These are phyloP conservation scores for Phaseolus coccineus DNA, from an alignment of 331 rosid genomes.

Conservation along the genomic window DNA sequence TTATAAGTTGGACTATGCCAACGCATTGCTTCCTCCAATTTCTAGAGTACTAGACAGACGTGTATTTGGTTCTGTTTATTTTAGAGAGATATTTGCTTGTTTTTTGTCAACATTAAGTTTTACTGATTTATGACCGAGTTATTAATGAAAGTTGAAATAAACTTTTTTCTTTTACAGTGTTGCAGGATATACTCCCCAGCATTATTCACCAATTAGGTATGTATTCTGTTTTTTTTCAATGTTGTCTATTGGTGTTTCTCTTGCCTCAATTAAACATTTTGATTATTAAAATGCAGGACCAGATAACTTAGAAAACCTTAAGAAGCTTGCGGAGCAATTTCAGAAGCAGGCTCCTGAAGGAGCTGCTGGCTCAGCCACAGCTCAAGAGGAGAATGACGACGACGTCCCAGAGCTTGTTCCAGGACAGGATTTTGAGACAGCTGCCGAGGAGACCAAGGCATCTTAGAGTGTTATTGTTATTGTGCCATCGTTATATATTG, in stretches of 20 bases:
- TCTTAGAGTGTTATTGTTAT: too few relatives aligned
- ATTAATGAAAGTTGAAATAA: neutral
- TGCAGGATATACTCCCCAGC: slow-evolving; percentile 95
- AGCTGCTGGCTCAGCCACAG: slow-evolving; percentile 50
- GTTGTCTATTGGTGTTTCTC: neutral
- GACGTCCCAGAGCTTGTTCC: slow-evolving; percentile 61
- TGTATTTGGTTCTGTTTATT: neutral
- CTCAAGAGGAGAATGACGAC: slow-evolving; percentile 69
- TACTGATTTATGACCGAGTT: neutral
- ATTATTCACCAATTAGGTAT: slow-evolving; percentile 90
- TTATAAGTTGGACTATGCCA: neutral
- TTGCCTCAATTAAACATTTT: neutral
- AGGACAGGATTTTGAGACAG: slow-evolving; percentile 59
- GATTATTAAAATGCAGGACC: slow-evolving; percentile 65
- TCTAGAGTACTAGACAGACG: neutral
- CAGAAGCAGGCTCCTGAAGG: slow-evolving; percentile 83
- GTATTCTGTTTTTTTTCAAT: neutral
- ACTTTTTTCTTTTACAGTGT: slow-evolving; percentile 56
- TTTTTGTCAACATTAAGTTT: neutral
- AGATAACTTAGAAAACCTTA: slow-evolving; percentile 91
- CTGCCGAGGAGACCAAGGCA: slow-evolving; percentile 54
- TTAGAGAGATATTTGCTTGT: neutral
- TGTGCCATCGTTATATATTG: slow-evolving; percentile 32
- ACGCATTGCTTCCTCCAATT: neutral
- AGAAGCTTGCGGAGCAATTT: slow-evolving; percentile 89